Conservation (phyloP, 169 alveolate species). For the Cryptosporidium ryanae region DNA sequence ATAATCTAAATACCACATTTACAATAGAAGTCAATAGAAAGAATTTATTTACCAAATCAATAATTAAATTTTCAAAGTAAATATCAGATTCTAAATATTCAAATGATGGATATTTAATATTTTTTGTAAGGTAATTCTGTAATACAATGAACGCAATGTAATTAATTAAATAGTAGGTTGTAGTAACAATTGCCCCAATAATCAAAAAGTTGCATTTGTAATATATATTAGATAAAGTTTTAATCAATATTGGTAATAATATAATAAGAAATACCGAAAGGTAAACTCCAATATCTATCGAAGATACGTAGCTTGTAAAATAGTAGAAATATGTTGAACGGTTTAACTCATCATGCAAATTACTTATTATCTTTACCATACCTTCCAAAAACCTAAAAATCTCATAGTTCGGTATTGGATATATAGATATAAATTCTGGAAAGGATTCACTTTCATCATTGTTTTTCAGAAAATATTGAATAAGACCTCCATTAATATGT, state of each 20-base stretch:
- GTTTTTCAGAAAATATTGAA: neutral
- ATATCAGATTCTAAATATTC: neutral
- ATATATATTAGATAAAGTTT: neutral
- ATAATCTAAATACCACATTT: no score
- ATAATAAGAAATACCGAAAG: constrained; percentile 5
- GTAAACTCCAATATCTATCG: constrained; percentile 10
- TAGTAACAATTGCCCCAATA: neutral
- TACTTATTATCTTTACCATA: constrained; percentile 52
- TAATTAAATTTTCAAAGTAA: constrained; percentile 4
- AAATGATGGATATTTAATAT: neutral
- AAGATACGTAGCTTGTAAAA: constrained; percentile 49
- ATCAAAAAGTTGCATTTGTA: neutral
- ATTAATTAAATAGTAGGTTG: neutral
- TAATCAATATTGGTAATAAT: neutral
- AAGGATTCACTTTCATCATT: constrained; percentile 1
- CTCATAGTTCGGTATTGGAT: constrained; percentile 22
- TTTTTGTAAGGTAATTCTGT: neutral
- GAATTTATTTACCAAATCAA: neutral
- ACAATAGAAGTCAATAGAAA: no score
- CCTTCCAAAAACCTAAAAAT: constrained; percentile 44
- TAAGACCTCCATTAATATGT: neutral
- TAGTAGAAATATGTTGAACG: constrained; percentile 28
- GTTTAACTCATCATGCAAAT: constrained; percentile 59
- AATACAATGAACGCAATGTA: neutral
- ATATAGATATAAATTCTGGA: constrained; percentile 18